Conservation (phyloP, 202 grass and related monocot species). For the Saccharum hybrid region DNA sequence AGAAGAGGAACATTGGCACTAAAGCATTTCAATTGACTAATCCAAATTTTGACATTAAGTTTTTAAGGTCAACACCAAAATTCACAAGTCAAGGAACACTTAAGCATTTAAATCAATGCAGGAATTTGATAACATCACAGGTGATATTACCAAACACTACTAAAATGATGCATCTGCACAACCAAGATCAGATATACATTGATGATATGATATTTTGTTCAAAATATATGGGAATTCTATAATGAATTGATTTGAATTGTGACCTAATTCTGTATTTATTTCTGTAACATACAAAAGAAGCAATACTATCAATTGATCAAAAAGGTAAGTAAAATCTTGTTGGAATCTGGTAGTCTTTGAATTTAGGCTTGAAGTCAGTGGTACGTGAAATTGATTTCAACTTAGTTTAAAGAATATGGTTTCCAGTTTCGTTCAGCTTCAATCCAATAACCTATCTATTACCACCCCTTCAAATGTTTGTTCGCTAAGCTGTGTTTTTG, state of each 20-base stretch:
- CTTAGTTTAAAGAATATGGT: conserved; percentile 5
- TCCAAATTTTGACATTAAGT: conserved; percentile 26
- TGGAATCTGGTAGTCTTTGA: background rate
- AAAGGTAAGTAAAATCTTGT: conserved; percentile 21
- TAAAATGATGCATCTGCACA: conserved; percentile 11
- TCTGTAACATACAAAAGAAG: conserved; percentile 3
- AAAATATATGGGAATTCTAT: background rate
- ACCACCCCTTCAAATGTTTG: conserved; percentile 14
- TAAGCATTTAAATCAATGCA: conserved; percentile 32
- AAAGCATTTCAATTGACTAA: conserved; percentile 15
- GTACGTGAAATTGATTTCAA: conserved; percentile 24
- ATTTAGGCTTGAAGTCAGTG: conserved; percentile 18
- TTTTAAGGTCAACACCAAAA: background rate
- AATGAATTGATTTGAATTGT: background rate
- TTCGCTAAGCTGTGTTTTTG: conserved; percentile 22
- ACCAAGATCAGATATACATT: background rate
- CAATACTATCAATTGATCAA: conserved; percentile 6
- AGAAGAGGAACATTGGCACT: background rate
- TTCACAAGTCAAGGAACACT: conserved; percentile 24
- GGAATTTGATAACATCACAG: conserved; percentile 16
- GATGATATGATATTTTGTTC: conserved; percentile 3
- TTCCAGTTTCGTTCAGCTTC: conserved; percentile 31
- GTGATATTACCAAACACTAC: conserved; percentile 23
- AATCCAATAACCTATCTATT: conserved; percentile 25
- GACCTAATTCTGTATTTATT: conserved; percentile 3